A percentile compares a stretch with the other conserved stretches of the same genome.
phyloP scores from a whole-genome alignment of 352 stramenopile species.

The Pythium folliculosum region DNA sequence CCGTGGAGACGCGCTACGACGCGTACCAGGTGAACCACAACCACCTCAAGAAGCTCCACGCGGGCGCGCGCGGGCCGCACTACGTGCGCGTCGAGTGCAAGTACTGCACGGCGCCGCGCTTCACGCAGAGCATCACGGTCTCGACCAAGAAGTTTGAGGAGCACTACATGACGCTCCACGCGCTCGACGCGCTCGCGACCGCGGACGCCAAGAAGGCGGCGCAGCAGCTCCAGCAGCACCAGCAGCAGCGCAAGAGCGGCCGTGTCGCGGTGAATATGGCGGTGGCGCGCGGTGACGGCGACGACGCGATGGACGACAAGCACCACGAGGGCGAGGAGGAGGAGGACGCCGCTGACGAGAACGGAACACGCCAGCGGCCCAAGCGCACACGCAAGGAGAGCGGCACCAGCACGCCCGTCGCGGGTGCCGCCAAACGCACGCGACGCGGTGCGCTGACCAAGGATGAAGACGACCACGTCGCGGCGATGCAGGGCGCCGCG shows the following conservation, averaged over 20 bases:
- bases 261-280: background rate
- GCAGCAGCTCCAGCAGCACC: background rate
- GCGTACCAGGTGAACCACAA: slow-evolving; percentile 34
- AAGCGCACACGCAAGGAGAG: background rate
- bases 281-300: background rate
- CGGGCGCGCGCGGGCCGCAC: slow-evolving; percentile 14
- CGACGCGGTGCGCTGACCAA: slow-evolving; percentile 18
- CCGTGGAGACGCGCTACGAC: slow-evolving; percentile 27
- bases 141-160: slow-evolving; percentile 38
- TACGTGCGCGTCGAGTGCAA: slow-evolving; percentile 34
- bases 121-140: slow-evolving; percentile 37
- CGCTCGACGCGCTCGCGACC: slow-evolving; percentile 24
- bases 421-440: slow-evolving; percentile 8
- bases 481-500: slow-evolving; percentile 24
- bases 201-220: slow-evolving; percentile 23
- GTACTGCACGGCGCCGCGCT: slow-evolving; percentile 29
- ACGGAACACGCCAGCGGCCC: background rate
- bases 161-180: slow-evolving; percentile 33
- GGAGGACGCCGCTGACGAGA: background rate
- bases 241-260: slow-evolving; percentile 13
- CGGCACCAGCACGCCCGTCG: background rate
- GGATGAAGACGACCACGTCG: slow-evolving; percentile 23
- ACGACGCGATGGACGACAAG: background rate
- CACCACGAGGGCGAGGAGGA: slow-evolving; percentile 13
- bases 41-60: slow-evolving; percentile 33